phyloP scores from a whole-genome alignment of 1,139 yeast species.

The Yamadazyma trypodendri region DNA sequence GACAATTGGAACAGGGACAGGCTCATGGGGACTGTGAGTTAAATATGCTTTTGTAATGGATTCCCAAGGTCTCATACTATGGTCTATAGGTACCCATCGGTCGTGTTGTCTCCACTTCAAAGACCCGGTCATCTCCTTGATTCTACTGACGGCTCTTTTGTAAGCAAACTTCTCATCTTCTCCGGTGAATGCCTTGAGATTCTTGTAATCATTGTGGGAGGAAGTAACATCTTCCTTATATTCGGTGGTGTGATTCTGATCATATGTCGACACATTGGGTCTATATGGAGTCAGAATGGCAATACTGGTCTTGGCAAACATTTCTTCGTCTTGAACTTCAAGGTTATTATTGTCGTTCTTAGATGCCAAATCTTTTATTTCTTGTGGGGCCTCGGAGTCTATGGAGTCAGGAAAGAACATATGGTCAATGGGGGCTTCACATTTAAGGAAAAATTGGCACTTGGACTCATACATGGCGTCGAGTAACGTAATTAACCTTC shows the following conservation, averaged over 20 bases:
- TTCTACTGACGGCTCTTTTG: conserved; percentile 67
- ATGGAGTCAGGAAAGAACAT: conserved; percentile 58
- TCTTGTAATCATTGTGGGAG: conserved; percentile 36
- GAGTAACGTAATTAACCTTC: conserved; percentile 61
- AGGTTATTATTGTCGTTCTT: conserved; percentile 23
- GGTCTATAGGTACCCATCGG: conserved; percentile 58
- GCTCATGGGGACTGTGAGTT: background rate
- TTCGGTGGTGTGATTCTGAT: conserved; percentile 37
- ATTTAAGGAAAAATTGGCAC: conserved; percentile 55
- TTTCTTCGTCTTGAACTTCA: conserved; percentile 63
- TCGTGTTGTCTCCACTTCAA: conserved; percentile 47
- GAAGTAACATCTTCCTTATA: conserved; percentile 28
- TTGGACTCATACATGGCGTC: conserved; percentile 71
- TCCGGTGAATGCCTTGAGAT: conserved; percentile 63
- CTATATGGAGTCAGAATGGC: conserved; percentile 65
- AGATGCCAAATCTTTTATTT: conserved; percentile 14
- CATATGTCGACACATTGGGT: conserved; percentile 67
- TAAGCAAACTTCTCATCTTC: conserved; percentile 78
- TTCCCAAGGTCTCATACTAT: conserved; percentile 64
- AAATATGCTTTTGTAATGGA: background rate
- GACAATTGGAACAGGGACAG: background rate
- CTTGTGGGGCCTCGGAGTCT: conserved; percentile 18
- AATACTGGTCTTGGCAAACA: conserved; percentile 63
- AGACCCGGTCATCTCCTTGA: conserved; percentile 65
- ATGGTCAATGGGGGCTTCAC: conserved; percentile 49